A percentile compares a stretch with the other conserved stretches of the same genome.
Conservation (phyloP, 139 green algal species). For the Micromonas pusilla region DNA sequence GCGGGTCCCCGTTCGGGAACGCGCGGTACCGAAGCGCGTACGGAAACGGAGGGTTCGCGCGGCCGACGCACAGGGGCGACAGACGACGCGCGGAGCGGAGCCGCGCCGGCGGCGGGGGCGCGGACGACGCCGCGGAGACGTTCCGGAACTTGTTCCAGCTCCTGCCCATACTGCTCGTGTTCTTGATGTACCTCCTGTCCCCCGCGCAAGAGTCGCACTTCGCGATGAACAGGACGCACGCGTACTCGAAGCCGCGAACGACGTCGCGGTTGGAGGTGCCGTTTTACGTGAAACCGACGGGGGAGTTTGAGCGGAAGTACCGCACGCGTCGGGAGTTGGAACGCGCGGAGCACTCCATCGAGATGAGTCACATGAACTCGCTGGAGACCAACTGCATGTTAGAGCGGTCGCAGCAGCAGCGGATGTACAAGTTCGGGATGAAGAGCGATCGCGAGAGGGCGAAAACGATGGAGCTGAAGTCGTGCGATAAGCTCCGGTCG, state of each 20-base stretch:
- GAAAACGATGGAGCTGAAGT: neutral
- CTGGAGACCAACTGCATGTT: slow-evolving; percentile 3
- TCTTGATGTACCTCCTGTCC: slow-evolving; percentile 3
- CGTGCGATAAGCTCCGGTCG: neutral
- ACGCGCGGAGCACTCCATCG: neutral
- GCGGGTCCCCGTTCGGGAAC: neutral
- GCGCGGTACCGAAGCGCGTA: no score
- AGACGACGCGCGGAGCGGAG: no score
- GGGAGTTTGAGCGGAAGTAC: neutral
- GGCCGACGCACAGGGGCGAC: neutral
- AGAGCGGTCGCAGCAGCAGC: neutral
- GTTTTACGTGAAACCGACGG: slow-evolving; percentile 5
- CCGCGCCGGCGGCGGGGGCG: neutral
- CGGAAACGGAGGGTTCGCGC: neutral
- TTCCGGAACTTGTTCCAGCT: slow-evolving; percentile 13
- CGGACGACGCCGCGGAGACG: neutral
- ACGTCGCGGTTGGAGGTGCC: neutral
- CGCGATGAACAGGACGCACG: neutral
- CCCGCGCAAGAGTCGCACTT: neutral
- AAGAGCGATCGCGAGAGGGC: neutral
- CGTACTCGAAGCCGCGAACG: neutral
- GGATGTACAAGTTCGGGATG: neutral
- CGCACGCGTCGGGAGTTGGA: neutral
- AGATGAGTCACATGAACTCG: neutral
- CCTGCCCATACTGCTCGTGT: neutral